These are phyloP conservation scores for Torulaspora indica DNA, from an alignment of 805 yeast genomes.

Conservation along the genomic window DNA sequence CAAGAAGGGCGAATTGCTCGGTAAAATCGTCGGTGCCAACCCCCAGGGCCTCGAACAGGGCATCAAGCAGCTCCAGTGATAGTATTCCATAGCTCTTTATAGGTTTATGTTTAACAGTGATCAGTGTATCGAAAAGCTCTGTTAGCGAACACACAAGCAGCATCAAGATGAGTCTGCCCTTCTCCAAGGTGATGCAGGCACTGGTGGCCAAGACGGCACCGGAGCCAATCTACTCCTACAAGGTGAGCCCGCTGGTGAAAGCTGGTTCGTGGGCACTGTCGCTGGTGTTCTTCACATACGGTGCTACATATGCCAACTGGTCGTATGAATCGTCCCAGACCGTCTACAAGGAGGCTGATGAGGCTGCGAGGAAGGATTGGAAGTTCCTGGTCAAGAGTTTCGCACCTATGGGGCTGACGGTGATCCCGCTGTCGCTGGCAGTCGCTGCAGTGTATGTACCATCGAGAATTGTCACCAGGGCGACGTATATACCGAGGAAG, in stretches of 20 bases:
- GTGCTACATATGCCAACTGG: constrained; percentile 30
- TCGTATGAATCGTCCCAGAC: constrained; percentile 23
- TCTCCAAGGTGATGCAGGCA: constrained; percentile 20
- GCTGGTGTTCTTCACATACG: constrained; percentile 27
- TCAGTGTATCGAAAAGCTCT: no score
- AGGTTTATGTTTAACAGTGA: not conserved
- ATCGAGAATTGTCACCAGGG: constrained; percentile 29
- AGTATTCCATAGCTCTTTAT: not conserved
- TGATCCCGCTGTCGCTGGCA: constrained; percentile 30
- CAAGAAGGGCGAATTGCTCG: constrained; percentile 54
- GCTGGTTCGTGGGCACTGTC: constrained; percentile 25
- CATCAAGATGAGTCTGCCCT: constrained; percentile 16
- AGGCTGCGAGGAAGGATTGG: constrained; percentile 14
- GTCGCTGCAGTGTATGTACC: constrained; percentile 22
- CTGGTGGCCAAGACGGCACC: constrained; percentile 23
- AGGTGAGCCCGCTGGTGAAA: constrained; percentile 16
- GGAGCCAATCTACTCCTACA: constrained; percentile 23
- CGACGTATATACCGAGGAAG: constrained; percentile 24
- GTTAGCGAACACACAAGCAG: no score
- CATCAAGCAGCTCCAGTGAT: constrained; percentile 25
- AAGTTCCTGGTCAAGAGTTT: constrained; percentile 19
- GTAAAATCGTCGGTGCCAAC: constrained; percentile 61
- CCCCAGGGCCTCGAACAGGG: constrained; percentile 35
- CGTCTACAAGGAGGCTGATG: constrained; percentile 13
- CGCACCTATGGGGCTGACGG: constrained; percentile 25